Conservation (phyloP, 164 flowering plant genomes). For the Tetracentron sinense region DNA sequence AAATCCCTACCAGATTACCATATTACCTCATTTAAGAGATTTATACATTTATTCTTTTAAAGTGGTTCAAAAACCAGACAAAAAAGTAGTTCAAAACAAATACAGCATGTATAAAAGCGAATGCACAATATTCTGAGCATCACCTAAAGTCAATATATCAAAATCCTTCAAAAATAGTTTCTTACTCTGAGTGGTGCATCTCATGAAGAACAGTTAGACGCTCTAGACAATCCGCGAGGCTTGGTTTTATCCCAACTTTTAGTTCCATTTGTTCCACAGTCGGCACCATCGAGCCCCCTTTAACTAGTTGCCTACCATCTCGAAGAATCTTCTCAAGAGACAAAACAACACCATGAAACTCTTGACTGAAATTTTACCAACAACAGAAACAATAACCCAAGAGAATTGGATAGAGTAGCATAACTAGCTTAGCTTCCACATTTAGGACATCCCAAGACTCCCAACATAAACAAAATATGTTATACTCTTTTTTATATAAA, state of each 20-base stretch:
- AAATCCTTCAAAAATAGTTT: neutral
- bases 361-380: constrained; percentile 44
- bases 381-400: neutral
- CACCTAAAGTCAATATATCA: neutral
- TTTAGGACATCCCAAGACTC: neutral
- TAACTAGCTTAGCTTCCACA: too few species aligned
- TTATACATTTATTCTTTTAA: too few species aligned
- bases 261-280: constrained; percentile 48
- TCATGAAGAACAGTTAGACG: constrained; percentile 64
- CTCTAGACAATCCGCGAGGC: constrained; percentile 61
- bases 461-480: neutral
- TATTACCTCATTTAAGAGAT: too few species aligned
- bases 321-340: constrained; percentile 52
- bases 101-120: neutral
- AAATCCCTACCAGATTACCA: too few species aligned
- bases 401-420: neutral
- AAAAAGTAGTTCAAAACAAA: neutral
- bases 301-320: constrained; percentile 59
- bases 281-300: constrained; percentile 42
- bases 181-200: constrained; percentile 83
- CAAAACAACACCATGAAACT: constrained; percentile 40
- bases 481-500: too few species aligned
- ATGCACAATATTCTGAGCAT: neutral
- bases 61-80: too few species aligned
- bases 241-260: constrained; percentile 62